These are phyloP conservation scores for Tetraselmis chui DNA, from an alignment of 139 green algal genomes.

Conservation along the genomic window DNA sequence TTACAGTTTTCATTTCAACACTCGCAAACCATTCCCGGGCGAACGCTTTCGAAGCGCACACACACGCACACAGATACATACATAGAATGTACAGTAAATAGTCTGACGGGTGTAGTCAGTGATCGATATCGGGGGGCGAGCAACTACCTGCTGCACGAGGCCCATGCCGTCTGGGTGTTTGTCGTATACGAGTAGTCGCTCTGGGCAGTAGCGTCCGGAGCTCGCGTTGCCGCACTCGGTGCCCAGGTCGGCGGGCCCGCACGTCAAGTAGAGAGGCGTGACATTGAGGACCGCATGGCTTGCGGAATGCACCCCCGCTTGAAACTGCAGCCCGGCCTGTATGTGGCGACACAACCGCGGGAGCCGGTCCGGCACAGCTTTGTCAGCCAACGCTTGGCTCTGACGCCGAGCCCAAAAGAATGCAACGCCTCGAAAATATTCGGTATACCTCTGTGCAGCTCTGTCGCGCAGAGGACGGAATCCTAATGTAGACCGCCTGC, in stretches of 20 bases:
- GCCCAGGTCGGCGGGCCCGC: conserved; percentile 51
- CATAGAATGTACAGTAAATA: too few species aligned
- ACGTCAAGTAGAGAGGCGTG: conserved; percentile 74
- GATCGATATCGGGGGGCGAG: too few species aligned
- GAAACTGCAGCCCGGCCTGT: conserved; percentile 44
- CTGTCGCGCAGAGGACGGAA: conserved; percentile 52
- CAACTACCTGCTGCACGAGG: conserved; percentile 57
- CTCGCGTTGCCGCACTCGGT: conserved; percentile 46
- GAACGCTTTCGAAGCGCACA: too few species aligned
- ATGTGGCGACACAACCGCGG: too few species aligned
- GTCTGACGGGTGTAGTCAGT: too few species aligned
- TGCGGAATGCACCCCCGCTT: conserved; percentile 79
- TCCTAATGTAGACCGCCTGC: conserved; percentile 66
- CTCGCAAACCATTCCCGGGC: too few species aligned
- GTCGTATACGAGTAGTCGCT: conserved; percentile 89
- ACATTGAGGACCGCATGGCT: conserved; percentile 83
- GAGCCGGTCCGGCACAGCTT: too few species aligned
- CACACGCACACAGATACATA: too few species aligned
- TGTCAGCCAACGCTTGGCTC: too few species aligned
- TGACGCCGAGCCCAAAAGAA: too few species aligned
- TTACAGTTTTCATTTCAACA: too few species aligned
- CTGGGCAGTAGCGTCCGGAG: conserved; percentile 68
- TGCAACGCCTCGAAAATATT: too few species aligned
- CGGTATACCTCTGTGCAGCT: conserved; percentile 14
- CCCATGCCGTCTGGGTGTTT: conserved; percentile 79